These are phyloP conservation scores for Fusarium tanahbumbuense DNA, from an alignment of 2,329 filamentous ascomycete genomes.

Conservation along the genomic window DNA sequence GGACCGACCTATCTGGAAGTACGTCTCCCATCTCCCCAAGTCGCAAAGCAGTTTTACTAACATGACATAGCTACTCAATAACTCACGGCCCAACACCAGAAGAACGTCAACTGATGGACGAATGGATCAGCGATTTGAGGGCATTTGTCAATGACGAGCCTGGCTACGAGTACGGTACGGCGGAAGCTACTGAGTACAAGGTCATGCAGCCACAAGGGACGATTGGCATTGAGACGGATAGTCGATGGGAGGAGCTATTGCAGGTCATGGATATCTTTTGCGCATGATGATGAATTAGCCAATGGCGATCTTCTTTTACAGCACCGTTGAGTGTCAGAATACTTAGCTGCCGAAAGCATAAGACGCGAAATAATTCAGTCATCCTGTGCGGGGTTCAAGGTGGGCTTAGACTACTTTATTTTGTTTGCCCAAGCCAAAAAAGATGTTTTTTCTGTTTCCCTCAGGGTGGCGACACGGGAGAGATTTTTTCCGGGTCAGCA, in stretches of 20 bases:
- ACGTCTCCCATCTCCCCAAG: accelerated
- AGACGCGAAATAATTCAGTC: no score
- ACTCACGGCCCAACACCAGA: neutral
- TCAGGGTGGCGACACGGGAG: neutral
- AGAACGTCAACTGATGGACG: neutral
- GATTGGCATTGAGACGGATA: neutral
- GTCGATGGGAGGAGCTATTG: conserved; percentile 8
- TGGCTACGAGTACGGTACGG: neutral
- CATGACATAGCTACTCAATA: neutral
- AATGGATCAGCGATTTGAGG: neutral
- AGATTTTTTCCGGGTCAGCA: neutral
- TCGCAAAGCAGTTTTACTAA: neutral
- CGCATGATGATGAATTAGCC: neutral
- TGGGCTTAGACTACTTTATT: no score
- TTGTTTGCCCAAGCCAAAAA: no score
- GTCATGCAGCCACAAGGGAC: conserved; percentile 12
- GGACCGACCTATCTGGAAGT: conserved; percentile 24
- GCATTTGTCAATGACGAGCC: conserved; percentile 10
- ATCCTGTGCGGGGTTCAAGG: no score
- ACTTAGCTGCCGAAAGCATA: no score
- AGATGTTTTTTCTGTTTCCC: no score
- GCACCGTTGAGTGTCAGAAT: no score
- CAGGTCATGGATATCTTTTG: conserved; percentile 19
- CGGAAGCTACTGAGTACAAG: neutral
- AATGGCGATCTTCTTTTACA: neutral